Conservation (phyloP, 345 rosid genomes). For the Boechera retrofracta region DNA sequence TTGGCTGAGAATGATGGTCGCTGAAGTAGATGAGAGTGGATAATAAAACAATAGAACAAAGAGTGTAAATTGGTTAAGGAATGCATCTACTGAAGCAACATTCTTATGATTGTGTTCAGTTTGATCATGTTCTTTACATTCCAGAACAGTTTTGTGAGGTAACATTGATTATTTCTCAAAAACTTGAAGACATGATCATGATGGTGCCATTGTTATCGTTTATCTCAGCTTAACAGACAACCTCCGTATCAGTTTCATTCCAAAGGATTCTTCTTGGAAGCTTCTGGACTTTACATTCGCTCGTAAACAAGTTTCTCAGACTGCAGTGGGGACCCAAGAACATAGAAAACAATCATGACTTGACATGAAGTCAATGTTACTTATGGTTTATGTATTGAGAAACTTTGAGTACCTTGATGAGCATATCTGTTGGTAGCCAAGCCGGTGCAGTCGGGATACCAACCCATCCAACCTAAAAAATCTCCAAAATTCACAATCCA, state of each 20-base stretch:
- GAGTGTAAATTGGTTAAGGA: neutral
- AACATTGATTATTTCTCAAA: neutral
- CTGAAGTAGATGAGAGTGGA: neutral
- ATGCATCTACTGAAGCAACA: neutral
- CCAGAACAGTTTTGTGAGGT: neutral
- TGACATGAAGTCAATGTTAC: slow-evolving; percentile 8
- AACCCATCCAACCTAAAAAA: slow-evolving; percentile 80
- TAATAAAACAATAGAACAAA: neutral
- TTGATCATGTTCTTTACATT: slow-evolving; percentile 20
- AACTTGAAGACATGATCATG: slow-evolving; percentile 8
- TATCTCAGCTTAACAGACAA: slow-evolving; percentile 9
- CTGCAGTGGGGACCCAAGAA: slow-evolving; percentile 50
- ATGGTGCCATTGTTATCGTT: neutral
- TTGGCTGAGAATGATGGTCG: neutral
- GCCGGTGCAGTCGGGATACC: slow-evolving; percentile 96
- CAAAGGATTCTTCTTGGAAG: neutral
- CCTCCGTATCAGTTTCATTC: neutral
- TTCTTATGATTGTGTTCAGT: slow-evolving; percentile 16
- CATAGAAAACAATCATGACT: neutral
- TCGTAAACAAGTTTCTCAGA: slow-evolving; percentile 83
- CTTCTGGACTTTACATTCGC: slow-evolving; percentile 51
- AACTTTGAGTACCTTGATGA: slow-evolving; percentile 64
- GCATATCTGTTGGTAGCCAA: slow-evolving; percentile 95
- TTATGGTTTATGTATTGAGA: neutral
- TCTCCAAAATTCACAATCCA: neutral